These are phyloP conservation scores for Solanum clarkiae DNA, from an alignment of 257 asterid species.

Conservation along the genomic window DNA sequence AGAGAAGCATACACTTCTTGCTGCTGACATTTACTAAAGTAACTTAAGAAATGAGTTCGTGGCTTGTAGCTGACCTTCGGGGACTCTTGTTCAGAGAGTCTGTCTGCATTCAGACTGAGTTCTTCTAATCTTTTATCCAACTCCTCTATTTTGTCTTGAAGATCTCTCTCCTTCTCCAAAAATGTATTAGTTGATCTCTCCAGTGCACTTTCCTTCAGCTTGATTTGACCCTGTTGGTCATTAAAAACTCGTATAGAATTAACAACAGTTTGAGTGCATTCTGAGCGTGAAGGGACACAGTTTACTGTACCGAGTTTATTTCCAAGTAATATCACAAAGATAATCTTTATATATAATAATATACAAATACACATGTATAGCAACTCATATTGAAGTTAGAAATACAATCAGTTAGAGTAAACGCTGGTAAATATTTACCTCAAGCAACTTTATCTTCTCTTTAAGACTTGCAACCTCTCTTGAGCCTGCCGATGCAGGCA, in stretches of 20 bases:
- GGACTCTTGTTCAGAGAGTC: slow-evolving; percentile 17
- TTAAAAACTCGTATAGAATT: background rate
- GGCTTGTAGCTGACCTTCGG: slow-evolving; percentile 29
- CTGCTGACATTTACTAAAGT: background rate
- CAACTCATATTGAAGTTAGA: background rate
- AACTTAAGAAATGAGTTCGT: background rate
- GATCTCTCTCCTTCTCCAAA: slow-evolving; percentile 67
- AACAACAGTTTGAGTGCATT: background rate
- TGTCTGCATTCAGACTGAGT: slow-evolving; percentile 29
- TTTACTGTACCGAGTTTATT: background rate
- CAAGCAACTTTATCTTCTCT: slow-evolving; percentile 69
- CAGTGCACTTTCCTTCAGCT: slow-evolving; percentile 54
- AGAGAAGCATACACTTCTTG: background rate
- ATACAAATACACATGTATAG: background rate
- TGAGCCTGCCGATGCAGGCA: slow-evolving; percentile 17
- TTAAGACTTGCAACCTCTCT: slow-evolving; percentile 49
- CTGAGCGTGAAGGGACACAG: background rate
- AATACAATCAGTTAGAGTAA: background rate
- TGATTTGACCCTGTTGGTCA: slow-evolving; percentile 47
- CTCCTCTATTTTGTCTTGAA: slow-evolving; percentile 55
- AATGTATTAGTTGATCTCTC: slow-evolving; percentile 50
- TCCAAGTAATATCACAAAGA: background rate
- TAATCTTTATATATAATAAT: background rate
- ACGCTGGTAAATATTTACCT: slow-evolving; percentile 38
- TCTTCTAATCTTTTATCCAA: slow-evolving; percentile 42